Base-by-base conservation (phyloP, 345 rosid genomes). In the Streptanthus diversifolius region DNA sequence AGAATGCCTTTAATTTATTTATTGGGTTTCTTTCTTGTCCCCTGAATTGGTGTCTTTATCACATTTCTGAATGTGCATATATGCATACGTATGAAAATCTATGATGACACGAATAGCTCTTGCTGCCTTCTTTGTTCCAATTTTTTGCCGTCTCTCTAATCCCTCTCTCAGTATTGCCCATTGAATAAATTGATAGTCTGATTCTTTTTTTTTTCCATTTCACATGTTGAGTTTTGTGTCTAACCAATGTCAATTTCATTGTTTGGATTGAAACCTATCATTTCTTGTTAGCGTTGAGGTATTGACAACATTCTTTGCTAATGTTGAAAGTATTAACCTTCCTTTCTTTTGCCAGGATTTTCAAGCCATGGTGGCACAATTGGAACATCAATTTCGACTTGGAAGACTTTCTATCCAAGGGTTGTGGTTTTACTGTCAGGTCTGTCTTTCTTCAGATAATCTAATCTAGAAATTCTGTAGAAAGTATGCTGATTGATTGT, bases 381-480 rank as follows among this genome's bases (percentile, higher is more conserved):
- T 95, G 62, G 99, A 95, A 77, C 99, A 95, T 75, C 99, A 91
- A 72, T 95, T 95, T 80, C 89, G 96, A 77, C 91, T 91, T 55
- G 95, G 93, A 81, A 87, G 92, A 80, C 98, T 95, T 70, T 90
- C 99, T 67, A 82, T 95, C 45, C 99, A 91, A 82, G 99, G 96
- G 73, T 84, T 95, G 80, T 91, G 95, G 99, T 91, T 95, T 86
- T 95, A 91, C 80, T 91, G 97, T 83, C 99, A 95, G 98, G 96
- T 91, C 57, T 63, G 54, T 44, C 77, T 80, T 60, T 63, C 55
- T 72, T 45, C 33, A 19, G 37, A 7, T 52, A 60, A 54, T 63
- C 44, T 17, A 44, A 57, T 9, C 62, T 65, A 22, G 11, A 64
- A 18, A 17, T 35, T 63, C 45, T 9, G 15, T 24, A 44, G 53